phyloP scores from a whole-genome alignment of 139 green algal genomes.

The Tetradesmus obliquus region DNA sequence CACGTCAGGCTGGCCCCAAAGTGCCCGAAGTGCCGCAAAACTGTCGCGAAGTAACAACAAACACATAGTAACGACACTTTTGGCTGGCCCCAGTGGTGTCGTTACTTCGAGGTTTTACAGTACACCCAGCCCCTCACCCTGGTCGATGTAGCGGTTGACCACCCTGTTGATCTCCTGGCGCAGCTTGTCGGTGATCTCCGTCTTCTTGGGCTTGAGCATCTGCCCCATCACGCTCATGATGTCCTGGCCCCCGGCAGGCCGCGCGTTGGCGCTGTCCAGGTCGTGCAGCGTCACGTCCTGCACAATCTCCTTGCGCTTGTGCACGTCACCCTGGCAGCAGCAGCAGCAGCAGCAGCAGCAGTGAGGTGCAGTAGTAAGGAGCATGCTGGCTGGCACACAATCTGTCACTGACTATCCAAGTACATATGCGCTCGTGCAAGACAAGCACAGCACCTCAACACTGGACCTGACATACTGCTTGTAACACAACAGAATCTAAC shows the following conservation, averaged over 20 bases:
- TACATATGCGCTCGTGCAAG: not conserved
- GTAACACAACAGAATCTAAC: not conserved
- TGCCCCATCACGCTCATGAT: slow-evolving; percentile 87
- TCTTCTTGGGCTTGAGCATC: slow-evolving; percentile 99
- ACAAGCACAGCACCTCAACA: not conserved
- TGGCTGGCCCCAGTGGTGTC: no score
- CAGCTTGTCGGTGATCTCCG: slow-evolving; percentile 99
- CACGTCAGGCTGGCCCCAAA: no score
- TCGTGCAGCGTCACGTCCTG: slow-evolving; percentile 99
- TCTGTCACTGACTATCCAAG: not conserved
- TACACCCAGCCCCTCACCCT: no score
- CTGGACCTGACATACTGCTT: not conserved
- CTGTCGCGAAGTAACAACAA: no score
- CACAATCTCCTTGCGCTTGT: slow-evolving; percentile 99
- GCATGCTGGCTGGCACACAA: not conserved
- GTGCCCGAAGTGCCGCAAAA: no score
- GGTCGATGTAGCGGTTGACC: slow-evolving; percentile 80
- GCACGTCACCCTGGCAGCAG: slow-evolving; percentile 90
- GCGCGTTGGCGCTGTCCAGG: slow-evolving; percentile 96
- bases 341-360: not conserved
- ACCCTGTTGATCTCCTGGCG: slow-evolving; percentile 98
- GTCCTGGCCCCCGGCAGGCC: slow-evolving; percentile 73
- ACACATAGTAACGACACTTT: no score
- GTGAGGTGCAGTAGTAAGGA: not conserved
- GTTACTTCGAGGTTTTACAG: no score